Conservation (phyloP, 192 early-diverging fungal genomes). For the Radiomyces spectabilis region DNA sequence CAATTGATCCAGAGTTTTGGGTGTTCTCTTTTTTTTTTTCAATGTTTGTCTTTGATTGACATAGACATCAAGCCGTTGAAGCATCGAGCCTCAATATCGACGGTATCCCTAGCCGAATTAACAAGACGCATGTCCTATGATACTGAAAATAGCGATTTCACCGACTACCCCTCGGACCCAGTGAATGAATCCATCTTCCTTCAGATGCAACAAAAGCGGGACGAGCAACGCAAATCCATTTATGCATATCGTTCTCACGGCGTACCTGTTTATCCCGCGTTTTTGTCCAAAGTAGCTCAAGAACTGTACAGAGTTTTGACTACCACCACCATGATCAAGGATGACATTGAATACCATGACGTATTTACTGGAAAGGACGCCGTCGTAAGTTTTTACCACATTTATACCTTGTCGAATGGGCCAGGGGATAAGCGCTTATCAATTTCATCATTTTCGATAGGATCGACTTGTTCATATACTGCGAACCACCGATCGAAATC, state of each 20-base stretch:
- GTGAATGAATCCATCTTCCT: background rate
- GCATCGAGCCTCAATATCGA: background rate
- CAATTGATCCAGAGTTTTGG: too few species aligned
- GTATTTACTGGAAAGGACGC: constrained; percentile 86
- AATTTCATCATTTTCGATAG: background rate
- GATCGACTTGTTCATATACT: constrained; percentile 64
- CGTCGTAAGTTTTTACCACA: too few species aligned
- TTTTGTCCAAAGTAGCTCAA: constrained; percentile 63
- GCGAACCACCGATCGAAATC: constrained; percentile 75
- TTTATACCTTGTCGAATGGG: too few species aligned
- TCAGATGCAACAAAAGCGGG: constrained; percentile 7
- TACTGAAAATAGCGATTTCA: background rate
- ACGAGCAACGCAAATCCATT: constrained; percentile 15
- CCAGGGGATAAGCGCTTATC: too few species aligned
- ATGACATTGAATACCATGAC: constrained; percentile 74
- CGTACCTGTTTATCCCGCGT: constrained; percentile 68
- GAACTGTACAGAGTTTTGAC: constrained; percentile 54
- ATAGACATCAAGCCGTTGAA: too few species aligned
- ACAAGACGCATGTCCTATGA: background rate
- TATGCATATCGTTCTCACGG: constrained; percentile 14
- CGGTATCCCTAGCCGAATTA: background rate
- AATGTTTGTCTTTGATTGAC: too few species aligned
- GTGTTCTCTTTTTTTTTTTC: too few species aligned
- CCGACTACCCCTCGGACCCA: background rate
- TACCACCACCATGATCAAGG: constrained; percentile 56